These are phyloP conservation scores for Quercus robur DNA, from an alignment of 306 rosid genomes.

Conservation along the genomic window DNA sequence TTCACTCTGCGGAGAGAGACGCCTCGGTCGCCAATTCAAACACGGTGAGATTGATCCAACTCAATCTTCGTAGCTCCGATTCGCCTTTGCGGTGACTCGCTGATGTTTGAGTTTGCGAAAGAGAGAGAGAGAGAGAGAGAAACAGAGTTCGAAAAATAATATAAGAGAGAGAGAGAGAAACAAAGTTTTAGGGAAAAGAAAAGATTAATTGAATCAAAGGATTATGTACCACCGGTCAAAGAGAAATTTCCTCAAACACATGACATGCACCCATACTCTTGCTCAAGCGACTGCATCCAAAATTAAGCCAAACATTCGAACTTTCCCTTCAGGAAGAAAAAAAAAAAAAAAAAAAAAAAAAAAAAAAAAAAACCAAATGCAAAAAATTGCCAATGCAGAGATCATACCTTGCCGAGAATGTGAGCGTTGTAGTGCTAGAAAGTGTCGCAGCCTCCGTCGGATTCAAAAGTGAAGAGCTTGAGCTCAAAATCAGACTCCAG, in stretches of 20 bases:
- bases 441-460: constrained; percentile 87
- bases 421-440: constrained; percentile 99
- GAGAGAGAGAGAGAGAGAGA: not conserved
- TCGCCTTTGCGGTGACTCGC: constrained; percentile 6
- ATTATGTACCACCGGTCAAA: too few species aligned
- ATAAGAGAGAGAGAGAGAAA: not conserved
- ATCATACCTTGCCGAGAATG: constrained; percentile 81
- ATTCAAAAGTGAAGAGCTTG: constrained; percentile 64
- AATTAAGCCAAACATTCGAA: not conserved
- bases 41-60: not conserved
- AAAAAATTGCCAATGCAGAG: not conserved
- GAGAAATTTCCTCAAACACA: constrained; percentile 39
- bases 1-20: constrained; percentile 12
- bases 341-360: too few species aligned
- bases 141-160: not conserved
- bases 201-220: too few species aligned
- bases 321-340: too few species aligned
- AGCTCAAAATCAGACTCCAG: constrained; percentile 68
- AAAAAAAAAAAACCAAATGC: not conserved
- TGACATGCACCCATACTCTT: constrained; percentile 85
- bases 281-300: constrained; percentile 63
- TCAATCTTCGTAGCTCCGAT: constrained; percentile 24
- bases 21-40: constrained; percentile 17
- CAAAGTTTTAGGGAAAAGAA: not conserved
- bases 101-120: not conserved